Base-by-base conservation (phyloP, 208 protist species). In the Vickermania spadyakhi region DNA sequence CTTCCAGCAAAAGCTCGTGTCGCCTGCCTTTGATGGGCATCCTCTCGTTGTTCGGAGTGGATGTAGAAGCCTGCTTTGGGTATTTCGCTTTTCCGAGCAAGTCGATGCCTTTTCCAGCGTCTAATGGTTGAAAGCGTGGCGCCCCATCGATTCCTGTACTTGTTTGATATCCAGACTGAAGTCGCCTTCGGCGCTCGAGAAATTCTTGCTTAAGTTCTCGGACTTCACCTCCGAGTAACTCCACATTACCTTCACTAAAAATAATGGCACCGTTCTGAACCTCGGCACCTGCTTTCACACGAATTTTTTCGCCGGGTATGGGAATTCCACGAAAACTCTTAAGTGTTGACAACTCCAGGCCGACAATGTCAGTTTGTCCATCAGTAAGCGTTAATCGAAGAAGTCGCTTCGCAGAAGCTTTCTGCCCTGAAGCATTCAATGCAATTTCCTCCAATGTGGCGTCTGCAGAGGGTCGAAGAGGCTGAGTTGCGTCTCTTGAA, bases 401-500 rank as follows among this genome's bases (percentile, higher is more conserved):
- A 52, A 91, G 73, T 11, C 84, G 72, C 23, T 77, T 70, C 25
- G 59, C 66, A 1, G 73, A 81, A 58, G 64, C 69, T 28, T 70
- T 74, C 60, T 91, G 83, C 27, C 70, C 25, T 2, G 75, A 74
- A 0, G 75, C 67, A 52, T 63, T 67, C 2, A 87, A 56, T 4
- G 69, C 62, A 0, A 51, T 69, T 29, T 94, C 83, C 36, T 84
- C 79, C 1, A 85, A 81, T 1, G 64, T 65, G 22, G 62, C 31
- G 54, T 89, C 81, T 0, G 78, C 77, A 52, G 72, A 87, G n/a
- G 82, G 86, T 7, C 79, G 61, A 52, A 94, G 67, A 1, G 87
- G 81, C 69, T 94, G 87, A 29, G 84, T 94, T 1, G 77, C 79
- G 53, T 94, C 87, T 7, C 87, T 71, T 1, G 82, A 84, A 2